phyloP scores from a whole-genome alignment of 1,284 basidiomycete genomes.

The Ceratorhiza oryzae-sativae region DNA sequence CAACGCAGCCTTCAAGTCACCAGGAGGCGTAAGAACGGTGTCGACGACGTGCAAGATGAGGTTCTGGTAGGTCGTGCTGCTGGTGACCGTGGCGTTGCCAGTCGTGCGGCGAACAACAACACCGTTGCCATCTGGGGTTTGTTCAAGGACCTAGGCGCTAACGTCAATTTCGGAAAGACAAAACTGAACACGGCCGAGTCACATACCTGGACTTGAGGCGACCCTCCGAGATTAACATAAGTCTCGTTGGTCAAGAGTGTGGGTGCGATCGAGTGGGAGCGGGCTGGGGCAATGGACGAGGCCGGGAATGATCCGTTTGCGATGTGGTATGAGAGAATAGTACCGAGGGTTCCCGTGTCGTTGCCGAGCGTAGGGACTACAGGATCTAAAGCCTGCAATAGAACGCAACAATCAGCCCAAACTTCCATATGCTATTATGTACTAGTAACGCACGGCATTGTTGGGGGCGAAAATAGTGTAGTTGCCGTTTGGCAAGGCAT shows the following conservation, averaged over 20 bases:
- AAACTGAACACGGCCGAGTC: slow-evolving; percentile 44
- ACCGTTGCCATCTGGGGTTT: slow-evolving; percentile 15
- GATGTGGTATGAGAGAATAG: slow-evolving; percentile 48
- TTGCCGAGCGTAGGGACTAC: slow-evolving; percentile 29
- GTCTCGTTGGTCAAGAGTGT: slow-evolving; percentile 40
- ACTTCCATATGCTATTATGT: slow-evolving; percentile 45
- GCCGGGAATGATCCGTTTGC: slow-evolving; percentile 49
- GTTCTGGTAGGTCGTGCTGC: slow-evolving; percentile 47
- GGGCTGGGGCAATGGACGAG: slow-evolving; percentile 37
- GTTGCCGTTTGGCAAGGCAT: slow-evolving; percentile 46
- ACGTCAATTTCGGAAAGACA: slow-evolving; percentile 43
- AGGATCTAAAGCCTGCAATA: slow-evolving; percentile 53
- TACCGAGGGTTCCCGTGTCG: slow-evolving; percentile 11
- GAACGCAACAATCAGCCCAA: slow-evolving; percentile 49
- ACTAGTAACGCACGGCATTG: slow-evolving; percentile 50
- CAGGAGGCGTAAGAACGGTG: slow-evolving; percentile 47
- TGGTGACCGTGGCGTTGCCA: slow-evolving; percentile 46
- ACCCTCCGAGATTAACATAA: slow-evolving; percentile 51
- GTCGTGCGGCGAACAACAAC: slow-evolving; percentile 44
- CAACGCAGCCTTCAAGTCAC: slow-evolving; percentile 47
- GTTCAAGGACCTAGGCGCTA: slow-evolving; percentile 36
- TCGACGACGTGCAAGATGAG: slow-evolving; percentile 50
- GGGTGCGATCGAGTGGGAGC: slow-evolving; percentile 32
- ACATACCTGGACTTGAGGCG: slow-evolving; percentile 44
- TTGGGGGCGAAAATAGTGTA: slow-evolving; percentile 53